Percentiles rank a stretch among this genome's conserved stretches.
Conservation (phyloP, 2,329 filamentous ascomycete species). For the Pseudogymnoascus sp. region DNA sequence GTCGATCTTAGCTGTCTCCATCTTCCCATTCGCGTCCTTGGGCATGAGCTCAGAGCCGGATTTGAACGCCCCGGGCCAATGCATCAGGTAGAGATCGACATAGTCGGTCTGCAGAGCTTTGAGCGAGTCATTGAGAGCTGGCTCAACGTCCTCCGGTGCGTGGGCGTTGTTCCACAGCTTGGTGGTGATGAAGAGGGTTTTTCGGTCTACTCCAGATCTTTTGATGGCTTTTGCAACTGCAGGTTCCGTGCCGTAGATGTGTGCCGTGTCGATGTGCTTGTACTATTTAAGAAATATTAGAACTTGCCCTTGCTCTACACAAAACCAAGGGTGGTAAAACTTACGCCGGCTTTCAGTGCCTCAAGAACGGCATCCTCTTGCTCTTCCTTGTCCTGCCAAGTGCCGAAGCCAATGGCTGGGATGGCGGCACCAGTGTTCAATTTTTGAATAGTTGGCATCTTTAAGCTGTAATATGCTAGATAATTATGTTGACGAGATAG, state of each 20-base stretch:
- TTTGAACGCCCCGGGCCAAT: slow-evolving; percentile 31
- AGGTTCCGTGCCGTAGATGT: slow-evolving; percentile 36
- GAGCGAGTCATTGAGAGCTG: slow-evolving; percentile 28
- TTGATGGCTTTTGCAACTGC: slow-evolving; percentile 37
- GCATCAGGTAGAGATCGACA: slow-evolving; percentile 32
- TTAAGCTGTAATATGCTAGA: background rate
- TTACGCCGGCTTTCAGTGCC: slow-evolving; percentile 34
- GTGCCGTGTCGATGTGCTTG: slow-evolving; percentile 40
- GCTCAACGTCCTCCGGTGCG: slow-evolving; percentile 27
- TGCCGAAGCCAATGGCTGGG: slow-evolving; percentile 35
- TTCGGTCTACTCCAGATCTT: slow-evolving; percentile 31
- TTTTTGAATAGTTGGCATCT: slow-evolving; percentile 26
- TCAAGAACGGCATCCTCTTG: slow-evolving; percentile 34
- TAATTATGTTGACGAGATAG: background rate
- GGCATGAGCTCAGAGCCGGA: slow-evolving; percentile 20
- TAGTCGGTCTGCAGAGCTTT: slow-evolving; percentile 31
- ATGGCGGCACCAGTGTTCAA: slow-evolving; percentile 35
- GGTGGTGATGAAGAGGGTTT: slow-evolving; percentile 41
- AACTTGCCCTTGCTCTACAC: background rate
- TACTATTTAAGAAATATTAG: slow-evolving; percentile 21
- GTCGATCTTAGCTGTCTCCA: slow-evolving; percentile 17
- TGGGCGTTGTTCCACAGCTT: slow-evolving; percentile 50
- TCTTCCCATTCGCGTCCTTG: slow-evolving; percentile 21
- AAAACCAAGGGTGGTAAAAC: background rate
- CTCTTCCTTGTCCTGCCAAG: slow-evolving; percentile 37